Base-by-base conservation (phyloP, 305 asterid genomes). In the Solanum aculeatissimum region DNA sequence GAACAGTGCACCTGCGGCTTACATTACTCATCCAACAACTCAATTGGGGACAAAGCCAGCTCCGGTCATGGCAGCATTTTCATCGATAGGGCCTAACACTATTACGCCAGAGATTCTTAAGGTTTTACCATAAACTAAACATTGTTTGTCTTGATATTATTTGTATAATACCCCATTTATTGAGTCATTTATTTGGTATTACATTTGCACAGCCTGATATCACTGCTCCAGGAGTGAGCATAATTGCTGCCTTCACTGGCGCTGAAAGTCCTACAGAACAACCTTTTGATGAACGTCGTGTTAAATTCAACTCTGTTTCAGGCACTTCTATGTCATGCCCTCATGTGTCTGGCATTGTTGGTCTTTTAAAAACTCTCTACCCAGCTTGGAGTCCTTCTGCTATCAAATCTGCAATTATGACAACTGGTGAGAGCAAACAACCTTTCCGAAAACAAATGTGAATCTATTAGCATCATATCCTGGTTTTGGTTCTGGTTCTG, bases 271-370 rank as follows among this genome's bases (percentile, higher is more conserved):
- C 99, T 12, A 92, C 98, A 10, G 87, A 91, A 80, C 91, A 88
- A 91, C 89, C 86, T 74, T 93, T 88, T 82, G 99, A 96, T 85
- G 87, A 87, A 11, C 90, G 99, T 2, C 91, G 95, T 2, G 89
- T 90, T 55, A 77, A 49, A 66, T 96, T 89, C 85, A 94, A 93
- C 55, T 88, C 92, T 1, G 91, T 90, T 3, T 96, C 98, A 0
- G 99, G 99, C 21, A 96, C 99, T 65, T 96, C 99, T 43, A 96
- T 96, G 99, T 92, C 98, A 0, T 96, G 99, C 86, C 99, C 99
- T 85, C 98, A 93, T 85, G 82, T 96, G n/a, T 86, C 98, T 53
- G 99, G 99, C 2, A 78, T 96, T 15, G 98, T 89, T 19, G 98
- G 98, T 85, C 95, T 95, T 55, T 86, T 96, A 83, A 95, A 93